Evolutionary conservation across 148 eudicot genomes (phyloP).

Genomic region (Vaccinium myrtillus): DNA sequence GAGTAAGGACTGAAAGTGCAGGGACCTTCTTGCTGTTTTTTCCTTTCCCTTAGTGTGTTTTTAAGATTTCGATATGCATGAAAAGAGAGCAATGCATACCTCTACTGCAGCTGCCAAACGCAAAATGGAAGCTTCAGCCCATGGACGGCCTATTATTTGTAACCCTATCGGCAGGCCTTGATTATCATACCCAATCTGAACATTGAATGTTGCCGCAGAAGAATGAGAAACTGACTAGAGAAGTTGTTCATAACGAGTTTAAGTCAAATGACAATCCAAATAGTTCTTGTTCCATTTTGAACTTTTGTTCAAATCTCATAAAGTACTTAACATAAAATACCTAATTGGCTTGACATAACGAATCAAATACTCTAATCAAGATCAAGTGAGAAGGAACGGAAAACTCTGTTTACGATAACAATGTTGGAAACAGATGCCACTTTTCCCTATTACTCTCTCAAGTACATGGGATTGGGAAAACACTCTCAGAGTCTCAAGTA

Average conservation of each 20-base stretch:
- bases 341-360: not conserved
- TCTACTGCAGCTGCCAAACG: conserved; percentile 81
- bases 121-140: conserved; percentile 87
- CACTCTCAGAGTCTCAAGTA: no score
- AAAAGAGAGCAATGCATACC: conserved; percentile 33
- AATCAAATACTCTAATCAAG: not conserved
- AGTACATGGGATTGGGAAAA: not conserved
- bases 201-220: not conserved
- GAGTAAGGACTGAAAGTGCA: conserved; percentile 79
- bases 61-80: not conserved
- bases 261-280: not conserved
- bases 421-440: not conserved
- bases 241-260: not conserved
- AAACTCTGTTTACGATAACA: not conserved
- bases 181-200: conserved; percentile 90
- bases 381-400: not conserved
- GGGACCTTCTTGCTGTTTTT: conserved; percentile 67
- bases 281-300: not conserved
- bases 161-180: conserved; percentile 92
- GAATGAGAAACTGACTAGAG: not conserved
- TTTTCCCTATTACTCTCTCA: not conserved
- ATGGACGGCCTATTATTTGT: conserved; percentile 87
- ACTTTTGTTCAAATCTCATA: not conserved
- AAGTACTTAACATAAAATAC: not conserved
- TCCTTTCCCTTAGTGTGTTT: conserved; percentile 32